Evolutionary conservation across 2,329 filamentous ascomycete genomes (phyloP), one percentile per base, ranked within the genome.

Genomic region (Xylariaceae sp.): DNA sequence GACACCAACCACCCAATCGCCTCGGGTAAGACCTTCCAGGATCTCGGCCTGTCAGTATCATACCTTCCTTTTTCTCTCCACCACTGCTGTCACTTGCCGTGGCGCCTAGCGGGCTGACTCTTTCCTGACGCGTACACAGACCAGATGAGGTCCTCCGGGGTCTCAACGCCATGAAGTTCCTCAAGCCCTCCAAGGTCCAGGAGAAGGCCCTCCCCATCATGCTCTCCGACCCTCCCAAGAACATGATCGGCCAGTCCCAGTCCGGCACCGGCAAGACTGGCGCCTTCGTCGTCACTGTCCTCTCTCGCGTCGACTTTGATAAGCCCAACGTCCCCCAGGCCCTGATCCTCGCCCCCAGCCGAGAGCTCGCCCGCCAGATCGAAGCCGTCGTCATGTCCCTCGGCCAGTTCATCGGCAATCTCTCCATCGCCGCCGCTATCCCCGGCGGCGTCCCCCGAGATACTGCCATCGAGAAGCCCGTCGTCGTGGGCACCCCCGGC

Each of bases 211-310:
- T 99, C 16, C 94, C 94, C 28, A 80, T 99, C 50, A 88, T 99
- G 66, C 82, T 99, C 58, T 76, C 82, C 63, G 79, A 96, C 66
- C 93, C 94, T n/a, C 88, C 93, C 1, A 80, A 81, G 59, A 97
- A 97, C 73, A 88, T 99, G 81, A 93, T 99, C 66, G 94, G 92
- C 3, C 94, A 99, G 73, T 99, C 94, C n/a, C 94, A 99, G 72
- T 99, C 94, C 2, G 94, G 94, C 63, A 99, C 94, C 17, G 94
- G 94, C 66, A 99, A 99, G 78, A 99, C 94, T 0, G 94, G 92
- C 17, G 94, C 94, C 18, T 99, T 99, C 70, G 89, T 94, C 42
- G 86, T 96, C 56, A 96, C 96, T 55, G 88, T 96, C 55, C 81
- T 99, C 39, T 89, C 89, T 53, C 90, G 94, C 57, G 74, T 97